A percentile compares a stretch with the other conserved stretches of the same genome.
Evolutionary conservation across 805 yeast genomes (phyloP).

Genomic region (Starmerella vaccinii): DNA sequence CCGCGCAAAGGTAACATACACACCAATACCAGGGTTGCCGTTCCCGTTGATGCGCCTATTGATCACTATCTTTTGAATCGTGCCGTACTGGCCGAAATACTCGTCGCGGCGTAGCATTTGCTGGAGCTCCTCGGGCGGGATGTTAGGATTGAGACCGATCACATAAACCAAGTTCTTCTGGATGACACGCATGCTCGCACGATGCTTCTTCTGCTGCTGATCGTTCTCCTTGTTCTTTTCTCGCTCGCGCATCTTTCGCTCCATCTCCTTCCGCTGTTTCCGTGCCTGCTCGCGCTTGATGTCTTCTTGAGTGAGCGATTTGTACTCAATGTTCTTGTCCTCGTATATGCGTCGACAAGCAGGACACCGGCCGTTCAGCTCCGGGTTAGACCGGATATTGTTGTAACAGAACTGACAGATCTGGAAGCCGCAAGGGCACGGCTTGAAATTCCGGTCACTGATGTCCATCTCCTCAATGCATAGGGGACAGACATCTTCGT

Average conservation of each 20-base stretch:
- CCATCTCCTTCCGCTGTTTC: slow-evolving; percentile 67
- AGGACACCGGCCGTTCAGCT: slow-evolving; percentile 91
- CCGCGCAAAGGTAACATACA: slow-evolving; percentile 82
- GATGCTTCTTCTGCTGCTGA: slow-evolving; percentile 59
- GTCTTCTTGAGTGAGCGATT: slow-evolving; percentile 74
- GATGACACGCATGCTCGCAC: slow-evolving; percentile 96
- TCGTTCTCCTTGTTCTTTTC: slow-evolving; percentile 80
- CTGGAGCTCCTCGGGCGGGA: slow-evolving; percentile 77
- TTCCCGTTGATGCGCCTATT: slow-evolving; percentile 57
- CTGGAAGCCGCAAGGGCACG: slow-evolving; percentile 99
- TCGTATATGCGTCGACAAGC: slow-evolving; percentile 93
- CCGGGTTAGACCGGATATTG: slow-evolving; percentile 90
- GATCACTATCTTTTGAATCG: slow-evolving; percentile 84
- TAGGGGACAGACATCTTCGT: slow-evolving; percentile 75
- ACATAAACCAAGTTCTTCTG: slow-evolving; percentile 95
- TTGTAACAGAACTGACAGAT: slow-evolving; percentile 97
- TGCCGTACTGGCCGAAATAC: slow-evolving; percentile 98
- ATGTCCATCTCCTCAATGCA: slow-evolving; percentile 98
- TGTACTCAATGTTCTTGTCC: slow-evolving; percentile 85
- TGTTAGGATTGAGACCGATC: slow-evolving; percentile 83
- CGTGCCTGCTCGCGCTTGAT: slow-evolving; percentile 70
- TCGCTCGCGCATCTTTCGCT: slow-evolving; percentile 68
- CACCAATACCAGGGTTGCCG: slow-evolving; percentile 74
- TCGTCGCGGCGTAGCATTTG: slow-evolving; percentile 74
- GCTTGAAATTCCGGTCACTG: slow-evolving; percentile 90